Evolutionary conservation across 2,329 filamentous ascomycete genomes (phyloP).

Genomic region (Alternaria solani): DNA sequence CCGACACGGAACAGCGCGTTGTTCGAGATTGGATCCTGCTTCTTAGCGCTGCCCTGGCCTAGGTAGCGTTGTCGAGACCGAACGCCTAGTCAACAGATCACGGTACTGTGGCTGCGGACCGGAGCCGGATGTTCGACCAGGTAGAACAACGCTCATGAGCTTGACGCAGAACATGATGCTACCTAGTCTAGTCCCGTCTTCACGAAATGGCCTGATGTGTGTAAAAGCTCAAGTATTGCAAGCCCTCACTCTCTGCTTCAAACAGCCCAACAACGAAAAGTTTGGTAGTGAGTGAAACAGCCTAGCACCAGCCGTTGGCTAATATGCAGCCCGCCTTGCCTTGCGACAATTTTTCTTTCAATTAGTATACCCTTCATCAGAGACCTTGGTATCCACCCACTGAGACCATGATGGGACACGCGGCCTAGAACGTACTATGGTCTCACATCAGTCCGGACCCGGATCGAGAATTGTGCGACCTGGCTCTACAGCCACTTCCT

Average conservation of each 20-base stretch:
- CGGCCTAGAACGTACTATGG: too few species aligned
- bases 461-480: too few species aligned
- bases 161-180: background rate
- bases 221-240: background rate
- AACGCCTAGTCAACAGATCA: background rate
- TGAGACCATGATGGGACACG: too few species aligned
- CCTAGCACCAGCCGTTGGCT: background rate
- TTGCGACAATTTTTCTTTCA: too few species aligned
- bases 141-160: background rate
- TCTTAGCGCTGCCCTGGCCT: background rate
- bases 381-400: too few species aligned
- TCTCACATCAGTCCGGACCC: background rate
- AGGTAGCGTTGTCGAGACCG: background rate
- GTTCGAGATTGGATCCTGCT: background rate
- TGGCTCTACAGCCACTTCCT: background rate
- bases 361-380: too few species aligned
- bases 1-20: too few species aligned
- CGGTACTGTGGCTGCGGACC: background rate
- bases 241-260: background rate
- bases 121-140: background rate
- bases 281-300: background rate
- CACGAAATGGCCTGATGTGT: background rate
- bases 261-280: background rate
- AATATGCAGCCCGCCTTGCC: background rate
- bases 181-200: background rate